phyloP scores from a whole-genome alignment of 2,329 filamentous ascomycete species.

The Fusarium sp. region DNA sequence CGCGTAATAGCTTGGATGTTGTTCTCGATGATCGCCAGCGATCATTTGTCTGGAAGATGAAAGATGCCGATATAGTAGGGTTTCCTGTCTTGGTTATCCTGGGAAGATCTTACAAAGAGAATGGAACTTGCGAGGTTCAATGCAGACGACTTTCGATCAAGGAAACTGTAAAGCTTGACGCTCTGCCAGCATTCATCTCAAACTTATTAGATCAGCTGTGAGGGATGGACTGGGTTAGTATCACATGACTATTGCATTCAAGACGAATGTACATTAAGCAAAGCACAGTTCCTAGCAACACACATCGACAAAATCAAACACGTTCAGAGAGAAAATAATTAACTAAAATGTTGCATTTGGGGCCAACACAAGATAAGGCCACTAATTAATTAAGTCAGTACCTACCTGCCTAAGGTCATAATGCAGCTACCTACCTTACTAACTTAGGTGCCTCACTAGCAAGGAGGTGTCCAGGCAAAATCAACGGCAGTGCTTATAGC shows the following conservation, averaged over 20 bases:
- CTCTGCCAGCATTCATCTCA: slow-evolving; percentile 57
- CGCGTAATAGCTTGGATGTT: slow-evolving; percentile 62
- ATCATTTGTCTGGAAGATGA: slow-evolving; percentile 83
- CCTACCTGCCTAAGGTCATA: background rate
- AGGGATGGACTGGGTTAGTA: background rate
- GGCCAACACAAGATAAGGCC: background rate
- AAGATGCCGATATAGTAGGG: slow-evolving; percentile 88
- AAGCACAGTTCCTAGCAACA: background rate
- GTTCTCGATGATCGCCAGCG: slow-evolving; percentile 79
- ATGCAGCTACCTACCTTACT: background rate
- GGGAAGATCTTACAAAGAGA: slow-evolving; percentile 73
- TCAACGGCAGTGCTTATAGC: background rate
- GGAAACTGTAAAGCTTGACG: slow-evolving; percentile 64
- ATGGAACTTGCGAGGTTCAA: slow-evolving; percentile 77
- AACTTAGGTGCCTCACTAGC: background rate
- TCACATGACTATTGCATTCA: background rate
- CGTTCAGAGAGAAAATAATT: background rate
- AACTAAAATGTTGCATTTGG: background rate
- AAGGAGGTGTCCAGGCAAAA: background rate
- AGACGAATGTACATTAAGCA: slow-evolving; percentile 15
- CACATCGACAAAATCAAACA: background rate
- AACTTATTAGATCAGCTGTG: slow-evolving; percentile 61
- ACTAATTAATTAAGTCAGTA: background rate
- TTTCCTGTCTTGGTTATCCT: slow-evolving; percentile 87
- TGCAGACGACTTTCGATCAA: slow-evolving; percentile 75